Evolutionary conservation across 148 eudicot genomes (phyloP).

Genomic region (Chenopodium quinoa): DNA sequence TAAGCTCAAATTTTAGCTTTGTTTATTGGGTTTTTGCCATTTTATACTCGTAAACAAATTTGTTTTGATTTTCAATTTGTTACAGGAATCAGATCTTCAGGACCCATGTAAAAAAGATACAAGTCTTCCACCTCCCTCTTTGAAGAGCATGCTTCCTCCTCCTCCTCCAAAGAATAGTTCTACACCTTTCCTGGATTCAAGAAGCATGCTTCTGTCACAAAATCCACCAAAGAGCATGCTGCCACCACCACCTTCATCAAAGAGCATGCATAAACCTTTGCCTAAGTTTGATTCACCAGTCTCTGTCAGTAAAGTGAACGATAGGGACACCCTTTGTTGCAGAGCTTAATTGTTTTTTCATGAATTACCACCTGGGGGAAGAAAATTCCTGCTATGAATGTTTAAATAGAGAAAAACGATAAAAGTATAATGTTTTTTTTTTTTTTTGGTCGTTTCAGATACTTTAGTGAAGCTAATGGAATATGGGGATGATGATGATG

Average conservation of each 20-base stretch:
- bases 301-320: constrained; percentile 25
- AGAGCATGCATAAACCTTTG: constrained; percentile 28
- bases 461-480: constrained; percentile 82
- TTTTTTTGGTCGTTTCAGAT: constrained; percentile 45
- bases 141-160: constrained; percentile 40
- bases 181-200: constrained; percentile 17
- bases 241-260: constrained; percentile 21
- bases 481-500: constrained; percentile 72
- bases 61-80: constrained; percentile 33
- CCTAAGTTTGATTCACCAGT: constrained; percentile 41
- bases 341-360: not conserved
- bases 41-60: constrained; percentile 15
- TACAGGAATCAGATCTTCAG: constrained; percentile 51
- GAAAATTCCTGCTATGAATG: not conserved
- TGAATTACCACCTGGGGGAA: not conserved
- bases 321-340: constrained; percentile 21
- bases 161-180: constrained; percentile 21
- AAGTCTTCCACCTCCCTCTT: constrained; percentile 39
- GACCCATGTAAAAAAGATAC: constrained; percentile 34
- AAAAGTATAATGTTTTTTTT: not conserved
- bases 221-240: constrained; percentile 28
- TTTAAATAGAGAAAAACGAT: not conserved
- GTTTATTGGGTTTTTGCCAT: not conserved
- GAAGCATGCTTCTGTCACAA: constrained; percentile 27
- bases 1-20: not conserved